A percentile compares a stretch with the other conserved stretches of the same genome.
These are phyloP conservation scores for Phallus indusiatus DNA, from an alignment of 768 basidiomycete species.

Conservation along the genomic window DNA sequence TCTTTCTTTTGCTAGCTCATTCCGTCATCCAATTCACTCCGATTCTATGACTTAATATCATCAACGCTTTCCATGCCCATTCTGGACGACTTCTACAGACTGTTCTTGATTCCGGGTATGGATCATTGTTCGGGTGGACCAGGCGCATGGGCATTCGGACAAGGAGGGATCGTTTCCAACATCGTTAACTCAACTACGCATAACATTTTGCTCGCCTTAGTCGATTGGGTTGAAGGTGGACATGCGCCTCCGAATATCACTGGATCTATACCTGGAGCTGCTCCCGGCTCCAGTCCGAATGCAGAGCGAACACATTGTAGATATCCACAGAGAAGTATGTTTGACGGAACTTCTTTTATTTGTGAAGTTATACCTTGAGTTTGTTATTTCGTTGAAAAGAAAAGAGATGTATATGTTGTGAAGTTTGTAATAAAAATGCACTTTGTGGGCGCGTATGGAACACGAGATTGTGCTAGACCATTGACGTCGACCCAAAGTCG, in stretches of 20 bases:
- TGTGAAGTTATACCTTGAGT: neutral
- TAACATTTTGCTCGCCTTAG: conserved; percentile 22
- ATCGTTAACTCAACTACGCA: conserved; percentile 13
- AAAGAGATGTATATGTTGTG: too few relatives aligned
- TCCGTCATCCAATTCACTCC: conserved; percentile 19
- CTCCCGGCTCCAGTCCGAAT: neutral
- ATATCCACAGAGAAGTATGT: conserved; percentile 6
- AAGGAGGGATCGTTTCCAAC: conserved; percentile 4
- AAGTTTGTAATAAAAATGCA: too few relatives aligned
- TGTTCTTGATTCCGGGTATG: conserved; percentile 26
- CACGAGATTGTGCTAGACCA: too few relatives aligned
- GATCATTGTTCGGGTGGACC: conserved; percentile 21
- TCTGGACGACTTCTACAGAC: conserved; percentile 23
- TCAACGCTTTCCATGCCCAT: conserved; percentile 15
- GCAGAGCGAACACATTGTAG: conserved; percentile 2
- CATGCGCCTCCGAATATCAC: conserved; percentile 18
- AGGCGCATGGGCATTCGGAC: conserved; percentile 22
- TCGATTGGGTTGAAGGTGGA: conserved; percentile 25
- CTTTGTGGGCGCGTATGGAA: too few relatives aligned
- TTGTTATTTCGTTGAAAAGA: neutral
- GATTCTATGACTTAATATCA: conserved; percentile 16
- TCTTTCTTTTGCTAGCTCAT: conserved; percentile 17
- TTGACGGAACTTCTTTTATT: neutral
- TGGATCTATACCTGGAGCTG: conserved; percentile 6
- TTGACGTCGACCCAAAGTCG: neutral